These are phyloP conservation scores for Aureobasidium sp. DNA, from an alignment of 2,329 filamentous ascomycete species.

Conservation along the genomic window DNA sequence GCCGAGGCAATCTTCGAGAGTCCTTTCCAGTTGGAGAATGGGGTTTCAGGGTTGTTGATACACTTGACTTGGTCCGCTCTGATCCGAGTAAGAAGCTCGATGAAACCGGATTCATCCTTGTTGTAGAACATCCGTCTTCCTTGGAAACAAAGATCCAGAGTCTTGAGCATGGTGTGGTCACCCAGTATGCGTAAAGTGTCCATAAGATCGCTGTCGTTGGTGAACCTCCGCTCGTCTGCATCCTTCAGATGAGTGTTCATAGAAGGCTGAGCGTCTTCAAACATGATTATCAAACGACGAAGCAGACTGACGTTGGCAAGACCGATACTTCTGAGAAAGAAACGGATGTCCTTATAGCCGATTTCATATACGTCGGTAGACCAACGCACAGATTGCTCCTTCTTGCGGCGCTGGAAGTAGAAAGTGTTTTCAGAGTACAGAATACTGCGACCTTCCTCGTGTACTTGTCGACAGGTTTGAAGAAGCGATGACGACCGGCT, in stretches of 20 bases:
- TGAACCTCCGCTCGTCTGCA: constrained; percentile 38
- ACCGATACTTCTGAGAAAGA: constrained; percentile 39
- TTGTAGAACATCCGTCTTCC: constrained; percentile 29
- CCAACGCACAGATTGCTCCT: constrained; percentile 26
- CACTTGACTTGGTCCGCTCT: constrained; percentile 35
- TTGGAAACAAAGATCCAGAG: constrained; percentile 33
- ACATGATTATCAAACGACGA: constrained; percentile 35
- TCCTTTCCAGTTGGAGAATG: constrained; percentile 8
- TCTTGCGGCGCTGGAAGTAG: constrained; percentile 31
- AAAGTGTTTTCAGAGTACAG: constrained; percentile 43
- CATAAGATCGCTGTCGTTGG: constrained; percentile 38
- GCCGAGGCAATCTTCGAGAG: background rate
- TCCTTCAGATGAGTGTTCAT: constrained; percentile 29
- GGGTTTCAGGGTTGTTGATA: constrained; percentile 19
- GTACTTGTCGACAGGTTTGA: constrained; percentile 36
- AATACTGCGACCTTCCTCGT: constrained; percentile 37
- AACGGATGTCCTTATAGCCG: constrained; percentile 37
- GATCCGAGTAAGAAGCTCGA: constrained; percentile 35
- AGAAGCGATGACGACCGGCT: constrained; percentile 36
- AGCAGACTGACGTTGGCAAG: constrained; percentile 37
- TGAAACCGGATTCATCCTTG: constrained; percentile 32
- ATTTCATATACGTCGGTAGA: constrained; percentile 35
- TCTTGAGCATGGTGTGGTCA: constrained; percentile 32
- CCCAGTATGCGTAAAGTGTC: constrained; percentile 36
- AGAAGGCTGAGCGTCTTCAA: constrained; percentile 37